Evolutionary conservation across 768 basidiomycete species (phyloP), one percentile per base, ranked within the genome.

Genomic region (Amyloporia xantha): DNA sequence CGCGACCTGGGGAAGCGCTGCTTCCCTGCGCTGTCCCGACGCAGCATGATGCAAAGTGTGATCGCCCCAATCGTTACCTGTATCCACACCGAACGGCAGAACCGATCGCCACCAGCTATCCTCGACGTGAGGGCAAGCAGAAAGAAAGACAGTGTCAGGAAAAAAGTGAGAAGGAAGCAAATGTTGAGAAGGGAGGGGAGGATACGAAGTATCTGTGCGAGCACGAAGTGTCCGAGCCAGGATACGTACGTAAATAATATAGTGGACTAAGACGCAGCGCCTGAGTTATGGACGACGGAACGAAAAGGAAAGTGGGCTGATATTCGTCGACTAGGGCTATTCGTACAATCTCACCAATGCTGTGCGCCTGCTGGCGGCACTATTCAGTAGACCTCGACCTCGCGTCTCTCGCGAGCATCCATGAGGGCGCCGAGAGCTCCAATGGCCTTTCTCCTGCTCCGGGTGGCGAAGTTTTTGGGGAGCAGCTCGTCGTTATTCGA

Each of bases 391-490:
- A 75, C 82, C 64, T 86, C 84, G 57, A 88, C 75, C 65, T 87
- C 87, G 54, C 88, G 73, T 61, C 84, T 78, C 71, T 89, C 88
- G 52, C 88, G 79, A 27, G 88, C 86, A 59, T 77, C 84, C 77
- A 90, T 82, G 57, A 91, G 77, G 61, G 78, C 78, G 48, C 84
- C 84, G 44, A 91, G 70, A 23, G 88, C 86, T 27, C 84, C 86
- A 51, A 91, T 86, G 17, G 90, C 89, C 73, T 86, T 81, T 60
- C 86, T 79, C 67, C 89, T 78, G 68, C 88, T 85, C 58, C 90
- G 80, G 30, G 82, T 82, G 5, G 90, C 90, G 71, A 92, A 92
- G 65, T 92, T 92, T 76, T 87, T 85, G 38, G 86, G 84, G 17
- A 85, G 84, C 43, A 92, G 79, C 62, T 92, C 90, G 60, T 92